A percentile compares a stretch with the other conserved stretches of the same genome.
Conservation (phyloP, 768 basidiomycete genomes). For the Hebeloma cylindrosporum region DNA sequence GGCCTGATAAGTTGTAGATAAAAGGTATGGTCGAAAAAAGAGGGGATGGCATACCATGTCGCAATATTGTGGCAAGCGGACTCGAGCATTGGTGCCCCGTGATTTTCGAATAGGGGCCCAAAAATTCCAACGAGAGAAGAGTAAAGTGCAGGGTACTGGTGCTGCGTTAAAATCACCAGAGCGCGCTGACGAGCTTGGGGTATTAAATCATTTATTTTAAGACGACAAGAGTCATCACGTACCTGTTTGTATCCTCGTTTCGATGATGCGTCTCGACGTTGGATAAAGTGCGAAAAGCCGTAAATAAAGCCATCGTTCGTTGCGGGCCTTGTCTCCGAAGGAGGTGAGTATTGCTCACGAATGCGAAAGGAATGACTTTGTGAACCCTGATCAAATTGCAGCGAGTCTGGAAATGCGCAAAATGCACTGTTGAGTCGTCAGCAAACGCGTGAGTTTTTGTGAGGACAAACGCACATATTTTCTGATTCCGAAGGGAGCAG, state of each 20-base stretch:
- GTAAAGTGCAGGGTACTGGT: slow-evolving; percentile 83
- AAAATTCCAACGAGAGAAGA: slow-evolving; percentile 63
- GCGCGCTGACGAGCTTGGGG: slow-evolving; percentile 51
- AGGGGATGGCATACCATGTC: slow-evolving; percentile 60
- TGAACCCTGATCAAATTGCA: slow-evolving; percentile 81
- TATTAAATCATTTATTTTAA: background rate
- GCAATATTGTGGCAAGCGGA: slow-evolving; percentile 84
- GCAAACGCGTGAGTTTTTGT: background rate
- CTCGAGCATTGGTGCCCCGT: slow-evolving; percentile 81
- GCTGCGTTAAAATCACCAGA: slow-evolving; percentile 77
- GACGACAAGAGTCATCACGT: slow-evolving; percentile 7
- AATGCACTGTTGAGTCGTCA: slow-evolving; percentile 62
- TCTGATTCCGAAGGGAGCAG: slow-evolving; percentile 69
- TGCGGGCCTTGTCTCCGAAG: slow-evolving; percentile 32
- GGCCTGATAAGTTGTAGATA: slow-evolving; percentile 56
- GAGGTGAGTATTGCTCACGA: slow-evolving; percentile 44
- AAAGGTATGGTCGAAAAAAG: background rate
- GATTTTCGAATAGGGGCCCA: slow-evolving; percentile 70
- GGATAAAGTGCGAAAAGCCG: slow-evolving; percentile 77
- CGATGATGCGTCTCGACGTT: slow-evolving; percentile 58
- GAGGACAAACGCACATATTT: slow-evolving; percentile 67
- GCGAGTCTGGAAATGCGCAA: slow-evolving; percentile 88
- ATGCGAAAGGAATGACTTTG: slow-evolving; percentile 87
- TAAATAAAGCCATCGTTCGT: slow-evolving; percentile 69
- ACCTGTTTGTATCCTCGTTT: slow-evolving; percentile 86